A percentile compares a stretch with the other conserved stretches of the same genome.
Evolutionary conservation across 2,329 filamentous ascomycete species (phyloP).

Genomic region (Davidsoniella eucalypti): DNA sequence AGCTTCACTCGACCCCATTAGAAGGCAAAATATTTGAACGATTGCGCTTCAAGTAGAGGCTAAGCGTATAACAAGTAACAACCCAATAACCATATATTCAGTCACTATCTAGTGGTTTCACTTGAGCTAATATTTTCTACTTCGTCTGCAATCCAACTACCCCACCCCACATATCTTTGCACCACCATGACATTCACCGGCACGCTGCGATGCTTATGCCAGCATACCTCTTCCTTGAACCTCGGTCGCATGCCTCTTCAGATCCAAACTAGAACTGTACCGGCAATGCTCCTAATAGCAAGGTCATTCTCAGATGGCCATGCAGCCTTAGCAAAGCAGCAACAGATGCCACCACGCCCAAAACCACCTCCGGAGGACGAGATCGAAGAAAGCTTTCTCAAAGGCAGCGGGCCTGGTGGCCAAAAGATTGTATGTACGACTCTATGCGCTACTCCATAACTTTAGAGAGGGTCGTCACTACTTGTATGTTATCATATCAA

Average conservation of each 20-base stretch:
- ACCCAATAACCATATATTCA: too few relatives aligned
- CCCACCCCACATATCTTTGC: not conserved
- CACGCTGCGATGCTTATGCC: too few relatives aligned
- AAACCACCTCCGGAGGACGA: constrained; percentile 58
- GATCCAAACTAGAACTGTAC: not conserved
- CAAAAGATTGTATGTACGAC: constrained; percentile 64
- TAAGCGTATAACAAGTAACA: too few relatives aligned
- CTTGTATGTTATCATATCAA: too few relatives aligned
- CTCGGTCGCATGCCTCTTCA: too few relatives aligned
- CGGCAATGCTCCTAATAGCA: constrained; percentile 2
- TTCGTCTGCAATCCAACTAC: not conserved
- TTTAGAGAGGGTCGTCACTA: too few relatives aligned
- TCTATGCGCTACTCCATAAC: not conserved
- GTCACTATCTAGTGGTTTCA: too few relatives aligned
- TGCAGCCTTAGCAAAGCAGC: constrained; percentile 18
- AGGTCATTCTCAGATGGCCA: not conserved
- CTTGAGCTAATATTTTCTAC: not conserved
- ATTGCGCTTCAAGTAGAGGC: too few relatives aligned
- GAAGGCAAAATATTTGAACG: too few relatives aligned
- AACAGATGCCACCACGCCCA: constrained; percentile 60
- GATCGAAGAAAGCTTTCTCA: constrained; percentile 71
- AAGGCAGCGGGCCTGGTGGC: constrained; percentile 80
- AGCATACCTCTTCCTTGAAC: too few relatives aligned
- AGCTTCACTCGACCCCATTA: too few relatives aligned
- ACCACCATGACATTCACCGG: not conserved